Percentiles rank a stretch among this genome's conserved stretches.
These are phyloP conservation scores for Trichosporon ovoides DNA, from an alignment of 1,284 basidiomycete genomes.

Conservation along the genomic window DNA sequence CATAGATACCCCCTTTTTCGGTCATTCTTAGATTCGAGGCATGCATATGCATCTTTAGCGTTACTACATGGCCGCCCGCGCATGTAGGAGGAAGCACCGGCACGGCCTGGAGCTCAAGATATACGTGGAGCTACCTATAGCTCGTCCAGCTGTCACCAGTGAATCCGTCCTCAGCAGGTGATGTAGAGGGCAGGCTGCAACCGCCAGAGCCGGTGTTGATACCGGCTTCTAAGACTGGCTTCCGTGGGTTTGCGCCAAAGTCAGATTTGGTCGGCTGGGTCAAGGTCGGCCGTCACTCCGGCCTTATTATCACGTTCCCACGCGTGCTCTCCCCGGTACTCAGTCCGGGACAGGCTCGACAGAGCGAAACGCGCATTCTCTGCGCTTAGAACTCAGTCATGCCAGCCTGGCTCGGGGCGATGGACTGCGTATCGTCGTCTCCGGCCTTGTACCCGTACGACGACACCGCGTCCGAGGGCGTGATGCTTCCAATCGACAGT, in stretches of 20 bases:
- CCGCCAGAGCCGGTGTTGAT: too few relatives aligned
- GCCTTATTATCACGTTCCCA: too few relatives aligned
- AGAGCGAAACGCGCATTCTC: not conserved
- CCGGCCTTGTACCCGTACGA: conserved; percentile 48
- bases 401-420: conserved; percentile 48
- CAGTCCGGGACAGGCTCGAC: too few relatives aligned
- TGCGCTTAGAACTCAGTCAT: conserved; percentile 47
- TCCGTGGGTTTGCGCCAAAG: too few relatives aligned
- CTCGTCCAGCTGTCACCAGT: too few relatives aligned
- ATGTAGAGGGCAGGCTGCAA: too few relatives aligned
- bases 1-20: not conserved
- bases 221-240: too few relatives aligned
- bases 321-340: not conserved
- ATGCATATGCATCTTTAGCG: conserved; percentile 21
- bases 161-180: too few relatives aligned
- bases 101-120: not conserved
- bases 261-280: too few relatives aligned
- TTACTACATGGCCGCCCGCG: too few relatives aligned
- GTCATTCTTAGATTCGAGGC: conserved; percentile 8
- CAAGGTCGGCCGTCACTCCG: too few relatives aligned
- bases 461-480: conserved; percentile 48
- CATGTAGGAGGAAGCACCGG: not conserved
- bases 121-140: not conserved
- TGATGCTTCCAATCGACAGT: conserved; percentile 69
- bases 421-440: conserved; percentile 46